A percentile compares a stretch with the other conserved stretches of the same genome.
phyloP scores from a whole-genome alignment of 257 asterid species.

The Capsicum baccatum region DNA sequence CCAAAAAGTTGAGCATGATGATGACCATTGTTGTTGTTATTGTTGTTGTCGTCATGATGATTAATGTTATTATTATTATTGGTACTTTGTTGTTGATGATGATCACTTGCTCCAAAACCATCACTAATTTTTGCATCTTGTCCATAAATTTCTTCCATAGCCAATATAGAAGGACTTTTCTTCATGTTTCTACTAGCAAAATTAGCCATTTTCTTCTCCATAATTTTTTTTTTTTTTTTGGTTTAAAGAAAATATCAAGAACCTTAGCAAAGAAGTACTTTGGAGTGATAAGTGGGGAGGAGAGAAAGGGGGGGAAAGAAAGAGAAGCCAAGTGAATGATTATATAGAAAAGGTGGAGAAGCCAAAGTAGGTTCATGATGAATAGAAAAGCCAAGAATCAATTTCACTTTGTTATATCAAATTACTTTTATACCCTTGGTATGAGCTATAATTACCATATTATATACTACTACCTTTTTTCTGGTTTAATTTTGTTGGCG shows the following conservation, averaged over 20 bases:
- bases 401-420: not conserved
- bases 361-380: slow-evolving; percentile 36
- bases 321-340: slow-evolving; percentile 33
- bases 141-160: slow-evolving; percentile 50
- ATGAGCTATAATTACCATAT: not conserved
- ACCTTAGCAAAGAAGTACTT: slow-evolving; percentile 39
- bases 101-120: slow-evolving; percentile 4
- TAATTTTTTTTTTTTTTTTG: not conserved
- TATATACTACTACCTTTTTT: not conserved
- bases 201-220: slow-evolving; percentile 41
- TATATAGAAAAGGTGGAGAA: slow-evolving; percentile 41
- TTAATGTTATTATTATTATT: not conserved
- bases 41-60: not conserved
- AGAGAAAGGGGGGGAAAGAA: slow-evolving; percentile 38
- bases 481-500: not conserved
- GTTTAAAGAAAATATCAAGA: not conserved
- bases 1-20: slow-evolving; percentile 23
- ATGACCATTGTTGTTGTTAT: not conserved
- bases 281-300: slow-evolving; percentile 31
- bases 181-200: slow-evolving; percentile 51
- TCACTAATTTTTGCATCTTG: slow-evolving; percentile 30
- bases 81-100: not conserved
- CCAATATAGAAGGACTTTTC: slow-evolving; percentile 63
- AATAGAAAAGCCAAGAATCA: slow-evolving; percentile 52
- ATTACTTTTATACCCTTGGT: not conserved